A percentile compares a stretch with the other conserved stretches of the same genome.
These are phyloP conservation scores for Gaeumannomyces sp. DNA, from an alignment of 2,329 filamentous ascomycete species.

Conservation along the genomic window DNA sequence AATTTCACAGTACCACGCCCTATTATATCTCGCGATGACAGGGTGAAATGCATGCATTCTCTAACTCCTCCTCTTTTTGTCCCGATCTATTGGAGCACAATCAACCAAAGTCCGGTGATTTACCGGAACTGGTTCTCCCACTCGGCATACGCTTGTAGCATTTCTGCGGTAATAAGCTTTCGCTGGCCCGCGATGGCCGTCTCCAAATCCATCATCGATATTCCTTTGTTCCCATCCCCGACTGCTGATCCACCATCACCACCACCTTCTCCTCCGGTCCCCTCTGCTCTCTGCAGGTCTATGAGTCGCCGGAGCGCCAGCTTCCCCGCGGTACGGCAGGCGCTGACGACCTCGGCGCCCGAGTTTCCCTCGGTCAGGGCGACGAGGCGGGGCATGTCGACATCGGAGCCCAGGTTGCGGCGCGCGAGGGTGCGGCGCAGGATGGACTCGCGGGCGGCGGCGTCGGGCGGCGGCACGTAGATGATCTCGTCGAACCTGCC, in stretches of 20 bases:
- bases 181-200: constrained; percentile 24
- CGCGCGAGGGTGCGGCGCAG: constrained; percentile 60
- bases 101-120: background rate
- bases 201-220: constrained; percentile 25
- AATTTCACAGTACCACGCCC: background rate
- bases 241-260: constrained; percentile 13
- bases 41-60: background rate
- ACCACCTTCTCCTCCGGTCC: constrained; percentile 14
- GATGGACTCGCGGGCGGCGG: constrained; percentile 68
- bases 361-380: constrained; percentile 67
- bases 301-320: constrained; percentile 29
- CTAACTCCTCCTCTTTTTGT: background rate
- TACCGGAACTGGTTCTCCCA: constrained; percentile 32
- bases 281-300: background rate
- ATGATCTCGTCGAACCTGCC: constrained; percentile 80
- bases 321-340: constrained; percentile 40
- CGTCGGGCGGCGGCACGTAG: constrained; percentile 78
- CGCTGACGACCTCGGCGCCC: constrained; percentile 68
- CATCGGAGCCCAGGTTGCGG: constrained; percentile 52
- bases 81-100: background rate
- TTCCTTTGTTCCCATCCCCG: constrained; percentile 3
- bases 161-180: constrained; percentile 31
- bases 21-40: too few relatives aligned
- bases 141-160: constrained; percentile 29
- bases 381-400: constrained; percentile 61